Percentiles rank a stretch among this genome's conserved stretches.
Evolutionary conservation across 768 basidiomycete genomes (phyloP).

Genomic region (Naematelia aurantialba): DNA sequence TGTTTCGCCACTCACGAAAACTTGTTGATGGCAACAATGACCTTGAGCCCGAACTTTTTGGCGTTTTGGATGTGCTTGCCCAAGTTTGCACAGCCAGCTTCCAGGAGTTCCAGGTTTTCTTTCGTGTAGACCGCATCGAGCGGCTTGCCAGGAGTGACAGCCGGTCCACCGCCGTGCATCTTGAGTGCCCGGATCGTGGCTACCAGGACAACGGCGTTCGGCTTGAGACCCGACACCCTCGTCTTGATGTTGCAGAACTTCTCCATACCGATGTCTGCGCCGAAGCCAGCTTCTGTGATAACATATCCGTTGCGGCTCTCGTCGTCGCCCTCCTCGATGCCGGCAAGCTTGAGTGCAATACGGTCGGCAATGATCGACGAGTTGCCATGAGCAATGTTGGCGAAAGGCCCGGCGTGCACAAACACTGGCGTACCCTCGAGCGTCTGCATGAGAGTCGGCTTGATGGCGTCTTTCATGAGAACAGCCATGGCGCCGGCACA

Average conservation of each 20-base stretch:
- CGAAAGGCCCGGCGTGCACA: slow-evolving; percentile 97
- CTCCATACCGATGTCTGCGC: slow-evolving; percentile 82
- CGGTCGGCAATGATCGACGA: slow-evolving; percentile 98
- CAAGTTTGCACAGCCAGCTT: slow-evolving; percentile 89
- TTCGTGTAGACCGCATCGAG: slow-evolving; percentile 89
- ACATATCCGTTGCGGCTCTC: slow-evolving; percentile 83
- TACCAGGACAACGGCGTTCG: slow-evolving; percentile 91
- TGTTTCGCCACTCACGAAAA: slow-evolving; percentile 68
- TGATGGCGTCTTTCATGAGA: slow-evolving; percentile 97
- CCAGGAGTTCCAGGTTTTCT: slow-evolving; percentile 83
- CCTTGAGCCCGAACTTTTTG: slow-evolving; percentile 93
- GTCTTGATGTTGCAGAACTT: slow-evolving; percentile 99
- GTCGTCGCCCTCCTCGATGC: slow-evolving; percentile 84
- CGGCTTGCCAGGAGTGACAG: slow-evolving; percentile 91
- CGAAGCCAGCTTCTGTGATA: slow-evolving; percentile 96
- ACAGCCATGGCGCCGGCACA: slow-evolving; percentile 92
- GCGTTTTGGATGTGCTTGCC: slow-evolving; percentile 90
- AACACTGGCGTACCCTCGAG: slow-evolving; percentile 97
- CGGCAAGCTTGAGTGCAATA: slow-evolving; percentile 93
- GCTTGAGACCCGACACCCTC: slow-evolving; percentile 82
- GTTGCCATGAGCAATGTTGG: slow-evolving; percentile 96
- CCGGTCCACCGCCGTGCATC: slow-evolving; percentile 98
- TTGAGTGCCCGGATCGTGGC: slow-evolving; percentile 96
- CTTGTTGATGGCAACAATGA: slow-evolving; percentile 90
- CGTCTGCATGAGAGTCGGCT: slow-evolving; percentile 98